A percentile compares a stretch with the other conserved stretches of the same genome.
Conservation (phyloP, 2,329 filamentous ascomycete species). For the Fusarium mangiferae region DNA sequence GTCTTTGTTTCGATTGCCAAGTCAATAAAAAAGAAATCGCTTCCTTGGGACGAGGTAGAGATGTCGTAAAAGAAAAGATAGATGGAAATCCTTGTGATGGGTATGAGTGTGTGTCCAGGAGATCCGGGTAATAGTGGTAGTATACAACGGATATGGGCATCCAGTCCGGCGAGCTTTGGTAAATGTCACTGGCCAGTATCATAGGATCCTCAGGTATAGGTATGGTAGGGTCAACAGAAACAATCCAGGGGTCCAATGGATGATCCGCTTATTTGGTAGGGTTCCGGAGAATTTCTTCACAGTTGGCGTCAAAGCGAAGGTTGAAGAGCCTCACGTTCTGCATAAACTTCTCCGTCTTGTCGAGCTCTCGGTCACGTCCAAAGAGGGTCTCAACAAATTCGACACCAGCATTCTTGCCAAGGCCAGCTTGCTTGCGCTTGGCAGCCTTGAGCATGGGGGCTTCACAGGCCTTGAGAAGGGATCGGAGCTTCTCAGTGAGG, state of each 20-base stretch:
- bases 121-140: constrained; percentile 43
- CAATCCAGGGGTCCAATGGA: constrained; percentile 40
- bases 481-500: constrained; percentile 84
- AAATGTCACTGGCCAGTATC: constrained; percentile 36
- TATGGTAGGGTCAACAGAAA: constrained; percentile 28
- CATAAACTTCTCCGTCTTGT: constrained; percentile 94
- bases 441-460: constrained; percentile 93
- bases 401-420: constrained; percentile 91
- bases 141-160: constrained; percentile 45
- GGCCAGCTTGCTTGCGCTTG: constrained; percentile 73
- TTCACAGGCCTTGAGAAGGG: constrained; percentile 90
- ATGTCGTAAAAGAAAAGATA: constrained; percentile 36
- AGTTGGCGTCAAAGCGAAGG: constrained; percentile 95
- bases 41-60: constrained; percentile 40
- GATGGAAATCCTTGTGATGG: constrained; percentile 36
- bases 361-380: constrained; percentile 87
- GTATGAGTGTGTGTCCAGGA: constrained; percentile 31
- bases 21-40: constrained; percentile 43
- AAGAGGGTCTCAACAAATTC: constrained; percentile 98
- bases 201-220: constrained; percentile 38
- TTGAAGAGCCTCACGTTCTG: constrained; percentile 87
- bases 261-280: constrained; percentile 61
- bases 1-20: constrained; percentile 39
- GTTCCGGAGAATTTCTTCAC: constrained; percentile 82
- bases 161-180: constrained; percentile 38